A percentile compares a stretch with the other conserved stretches of the same genome.
Evolutionary conservation across 352 stramenopile genomes (phyloP).

Genomic region (Globisporangium heterothallicum): DNA sequence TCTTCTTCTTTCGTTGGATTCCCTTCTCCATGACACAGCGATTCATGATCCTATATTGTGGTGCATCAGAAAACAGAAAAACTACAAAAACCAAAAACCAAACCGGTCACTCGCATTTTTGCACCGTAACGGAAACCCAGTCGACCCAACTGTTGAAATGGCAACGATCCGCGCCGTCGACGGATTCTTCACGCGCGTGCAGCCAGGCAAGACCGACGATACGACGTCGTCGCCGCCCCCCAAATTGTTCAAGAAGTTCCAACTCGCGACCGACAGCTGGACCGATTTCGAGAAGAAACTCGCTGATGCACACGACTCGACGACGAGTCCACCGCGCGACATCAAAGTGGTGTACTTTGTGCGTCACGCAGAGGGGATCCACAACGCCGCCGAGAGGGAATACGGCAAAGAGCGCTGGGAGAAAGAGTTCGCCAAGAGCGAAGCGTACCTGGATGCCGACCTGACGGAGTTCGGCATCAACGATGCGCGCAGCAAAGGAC

Average conservation of each 20-base stretch:
- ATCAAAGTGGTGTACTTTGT: conserved; percentile 79
- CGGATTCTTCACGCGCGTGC: conserved; percentile 25
- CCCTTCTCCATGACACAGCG: no score
- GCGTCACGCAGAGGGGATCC: conserved; percentile 63
- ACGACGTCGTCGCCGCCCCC: not conserved
- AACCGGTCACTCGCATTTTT: not conserved
- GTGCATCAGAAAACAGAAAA: no score
- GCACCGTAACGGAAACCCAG: no score
- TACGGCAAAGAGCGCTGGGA: conserved; percentile 53
- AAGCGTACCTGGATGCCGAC: conserved; percentile 56
- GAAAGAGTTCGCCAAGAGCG: conserved; percentile 45
- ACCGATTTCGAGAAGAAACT: conserved; percentile 14
- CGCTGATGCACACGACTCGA: conserved; percentile 8
- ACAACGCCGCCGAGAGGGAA: conserved; percentile 60
- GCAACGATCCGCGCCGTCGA: conserved; percentile 16
- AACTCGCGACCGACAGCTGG: conserved; percentile 24
- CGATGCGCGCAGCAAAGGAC: conserved; percentile 43
- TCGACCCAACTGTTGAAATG: not conserved
- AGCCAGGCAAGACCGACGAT: not conserved
- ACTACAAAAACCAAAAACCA: no score
- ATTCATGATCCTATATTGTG: no score
- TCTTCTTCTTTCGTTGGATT: no score
- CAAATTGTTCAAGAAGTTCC: conserved; percentile 34
- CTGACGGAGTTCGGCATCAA: conserved; percentile 52
- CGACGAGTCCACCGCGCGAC: no score